Conservation (phyloP, 2,329 filamentous ascomycete genomes). For the Penicillium sp. region DNA sequence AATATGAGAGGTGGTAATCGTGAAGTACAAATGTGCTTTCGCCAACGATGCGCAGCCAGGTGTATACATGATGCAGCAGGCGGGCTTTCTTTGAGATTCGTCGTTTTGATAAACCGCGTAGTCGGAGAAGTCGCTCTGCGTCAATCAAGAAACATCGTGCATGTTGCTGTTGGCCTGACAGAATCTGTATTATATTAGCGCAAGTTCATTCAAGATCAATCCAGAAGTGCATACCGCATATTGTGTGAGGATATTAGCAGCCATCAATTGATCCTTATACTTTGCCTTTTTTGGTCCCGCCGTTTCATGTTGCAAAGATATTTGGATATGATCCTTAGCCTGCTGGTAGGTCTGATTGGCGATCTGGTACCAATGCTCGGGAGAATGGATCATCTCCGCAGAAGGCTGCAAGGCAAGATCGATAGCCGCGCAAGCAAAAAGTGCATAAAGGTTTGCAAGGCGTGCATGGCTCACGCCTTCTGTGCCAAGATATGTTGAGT, state of each 20-base stretch:
- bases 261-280: constrained; percentile 50
- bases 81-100: constrained; percentile 46
- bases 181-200: constrained; percentile 23
- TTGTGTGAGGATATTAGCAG: constrained; percentile 41
- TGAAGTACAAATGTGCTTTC: constrained; percentile 45
- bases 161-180: constrained; percentile 40
- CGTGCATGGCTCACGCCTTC: constrained; percentile 39
- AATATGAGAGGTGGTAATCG: constrained; percentile 33
- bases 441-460: constrained; percentile 39
- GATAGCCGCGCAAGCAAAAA: constrained; percentile 40
- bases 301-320: constrained; percentile 39
- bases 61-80: constrained; percentile 50
- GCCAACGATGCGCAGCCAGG: constrained; percentile 46
- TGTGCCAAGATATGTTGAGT: constrained; percentile 38
- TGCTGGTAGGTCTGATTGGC: constrained; percentile 35
- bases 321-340: constrained; percentile 41
- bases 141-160: constrained; percentile 47
- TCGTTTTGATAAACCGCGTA: constrained; percentile 44
- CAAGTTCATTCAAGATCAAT: neutral
- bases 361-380: constrained; percentile 35
- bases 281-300: constrained; percentile 41
- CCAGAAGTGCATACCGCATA: constrained; percentile 35
- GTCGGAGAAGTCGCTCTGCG: constrained; percentile 46
- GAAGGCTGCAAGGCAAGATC: constrained; percentile 31
- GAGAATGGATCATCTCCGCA: constrained; percentile 16